Conservation (phyloP, 179 eudicot genomes). For the Corrigiola litoralis region DNA sequence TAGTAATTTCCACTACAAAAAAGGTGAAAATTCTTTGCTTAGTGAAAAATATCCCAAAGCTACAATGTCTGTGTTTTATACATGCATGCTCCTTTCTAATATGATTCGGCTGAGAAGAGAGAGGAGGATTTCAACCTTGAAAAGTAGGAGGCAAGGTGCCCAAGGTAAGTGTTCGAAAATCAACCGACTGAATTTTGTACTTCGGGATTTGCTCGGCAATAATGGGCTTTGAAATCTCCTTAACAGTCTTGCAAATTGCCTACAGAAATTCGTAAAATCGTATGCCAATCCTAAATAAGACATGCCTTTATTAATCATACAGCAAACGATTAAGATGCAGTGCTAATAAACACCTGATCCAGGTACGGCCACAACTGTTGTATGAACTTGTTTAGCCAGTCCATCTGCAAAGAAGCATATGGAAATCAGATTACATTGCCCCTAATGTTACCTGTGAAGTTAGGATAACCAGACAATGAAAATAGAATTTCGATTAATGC, state of each 20-base stretch:
- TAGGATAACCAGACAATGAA: neutral
- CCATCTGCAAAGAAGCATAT: constrained; percentile 49
- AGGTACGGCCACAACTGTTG: constrained; percentile 90
- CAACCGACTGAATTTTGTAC: constrained; percentile 60
- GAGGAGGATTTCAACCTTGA: constrained; percentile 40
- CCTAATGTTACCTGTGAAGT: neutral
- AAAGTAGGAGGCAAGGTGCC: constrained; percentile 75
- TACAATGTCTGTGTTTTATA: neutral
- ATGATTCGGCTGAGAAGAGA: constrained; percentile 5
- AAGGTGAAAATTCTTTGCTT: no score
- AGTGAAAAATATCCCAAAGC: neutral
- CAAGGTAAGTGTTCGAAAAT: constrained; percentile 54
- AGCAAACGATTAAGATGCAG: neutral
- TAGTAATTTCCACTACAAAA: no score
- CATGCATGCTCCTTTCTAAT: neutral
- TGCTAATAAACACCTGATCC: constrained; percentile 55
- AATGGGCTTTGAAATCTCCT: constrained; percentile 46
- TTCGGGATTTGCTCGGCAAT: constrained; percentile 58
- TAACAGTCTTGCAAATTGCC: constrained; percentile 64
- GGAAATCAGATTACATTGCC: neutral
- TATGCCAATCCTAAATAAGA: neutral
- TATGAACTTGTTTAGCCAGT: constrained; percentile 89
- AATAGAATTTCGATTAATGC: neutral
- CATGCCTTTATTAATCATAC: neutral
- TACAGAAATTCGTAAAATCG: neutral